Base-by-base conservation (phyloP, 805 yeast genomes). In the Candida khao-thaluensis region DNA sequence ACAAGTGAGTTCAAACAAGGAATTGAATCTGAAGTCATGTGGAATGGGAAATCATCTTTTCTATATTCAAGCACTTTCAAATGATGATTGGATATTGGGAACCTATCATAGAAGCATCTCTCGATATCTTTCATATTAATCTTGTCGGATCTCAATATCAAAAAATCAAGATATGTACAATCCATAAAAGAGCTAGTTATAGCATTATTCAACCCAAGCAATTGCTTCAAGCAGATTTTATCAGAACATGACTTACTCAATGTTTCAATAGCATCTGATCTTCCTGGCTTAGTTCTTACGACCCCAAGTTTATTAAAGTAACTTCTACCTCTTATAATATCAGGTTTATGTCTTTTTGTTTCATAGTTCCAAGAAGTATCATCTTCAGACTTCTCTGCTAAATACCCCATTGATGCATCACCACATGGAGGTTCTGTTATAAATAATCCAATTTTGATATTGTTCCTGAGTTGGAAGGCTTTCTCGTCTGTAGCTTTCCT, bases 231-330 rank as follows among this genome's bases (percentile, higher is more conserved):
- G 30, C 85, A 71, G 17, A 91, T 57, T 52, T 91, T 91, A 57
- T 91, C 98, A 1, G 95, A 79, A 56, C 98, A 91, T 1, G 96
- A 86, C 57, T 89, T 91, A 21, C 95, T 85, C 35, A 74, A 59
- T 0, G 95, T 76, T 3, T 79, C 46, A 2, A 74, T 72, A 2
- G 96, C 83, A 55, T 93, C 98, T 20, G 69, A 57, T 36, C 98
- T 60, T 1, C 99, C 99, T 0, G 98, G 99, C 54, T 93, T 91
- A 0, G 98, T 90, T 45, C 99, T 69, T 1, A 91, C 89, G 7
- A 66, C 59, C 0, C 96, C 95, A 2, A 71, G 59, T 14, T 61
- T 50, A 11, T 61, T 62, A 47, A 77, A 82, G 54, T 77, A 67
- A 24, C 73, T 74, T 27, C 95, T 59, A 0, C 97, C 97, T 50